phyloP scores from a whole-genome alignment of 495 filamentous ascomycete genomes.

The Penicillium odoratum region DNA sequence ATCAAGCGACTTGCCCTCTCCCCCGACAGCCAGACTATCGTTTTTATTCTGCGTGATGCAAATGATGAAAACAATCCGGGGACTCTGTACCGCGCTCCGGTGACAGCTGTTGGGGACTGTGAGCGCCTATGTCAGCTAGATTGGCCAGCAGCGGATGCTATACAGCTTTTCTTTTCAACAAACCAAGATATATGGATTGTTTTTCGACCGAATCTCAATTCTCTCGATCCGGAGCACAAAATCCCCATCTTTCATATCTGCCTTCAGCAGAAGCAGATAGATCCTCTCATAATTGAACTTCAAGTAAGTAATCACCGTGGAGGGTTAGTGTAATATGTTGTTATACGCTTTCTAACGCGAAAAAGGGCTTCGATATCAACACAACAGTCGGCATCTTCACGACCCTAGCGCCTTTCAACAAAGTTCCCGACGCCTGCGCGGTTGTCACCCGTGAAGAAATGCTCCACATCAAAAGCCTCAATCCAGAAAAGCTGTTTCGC shows the following conservation, averaged over 20 bases:
- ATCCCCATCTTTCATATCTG: constrained; percentile 5
- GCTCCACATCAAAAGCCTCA: constrained; percentile 26
- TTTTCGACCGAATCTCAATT: constrained; percentile 26
- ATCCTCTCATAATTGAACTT: constrained; percentile 4
- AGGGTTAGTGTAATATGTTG: background rate
- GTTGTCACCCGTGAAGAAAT: constrained; percentile 29
- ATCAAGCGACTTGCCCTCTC: constrained; percentile 31
- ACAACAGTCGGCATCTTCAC: constrained; percentile 26
- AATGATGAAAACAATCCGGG: constrained; percentile 7
- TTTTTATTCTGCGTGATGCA: constrained; percentile 18
- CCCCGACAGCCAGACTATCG: constrained; percentile 24
- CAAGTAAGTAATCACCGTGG: background rate
- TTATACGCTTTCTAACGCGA: background rate
- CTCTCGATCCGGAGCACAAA: constrained; percentile 11
- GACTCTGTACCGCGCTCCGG: constrained; percentile 7
- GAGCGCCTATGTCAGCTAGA: constrained; percentile 6
- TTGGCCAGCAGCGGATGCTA: constrained; percentile 24
- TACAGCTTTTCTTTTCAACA: constrained; percentile 26
- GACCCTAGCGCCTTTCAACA: constrained; percentile 22
- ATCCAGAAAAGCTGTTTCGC: background rate
- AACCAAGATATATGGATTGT: constrained; percentile 24
- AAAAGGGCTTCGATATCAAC: background rate
- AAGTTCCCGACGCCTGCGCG: constrained; percentile 21
- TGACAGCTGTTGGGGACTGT: background rate
- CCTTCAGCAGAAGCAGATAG: background rate